A percentile compares a stretch with the other conserved stretches of the same genome.
Conservation (phyloP, 78 protist genomes). For the Dictyostelium purpureum region DNA sequence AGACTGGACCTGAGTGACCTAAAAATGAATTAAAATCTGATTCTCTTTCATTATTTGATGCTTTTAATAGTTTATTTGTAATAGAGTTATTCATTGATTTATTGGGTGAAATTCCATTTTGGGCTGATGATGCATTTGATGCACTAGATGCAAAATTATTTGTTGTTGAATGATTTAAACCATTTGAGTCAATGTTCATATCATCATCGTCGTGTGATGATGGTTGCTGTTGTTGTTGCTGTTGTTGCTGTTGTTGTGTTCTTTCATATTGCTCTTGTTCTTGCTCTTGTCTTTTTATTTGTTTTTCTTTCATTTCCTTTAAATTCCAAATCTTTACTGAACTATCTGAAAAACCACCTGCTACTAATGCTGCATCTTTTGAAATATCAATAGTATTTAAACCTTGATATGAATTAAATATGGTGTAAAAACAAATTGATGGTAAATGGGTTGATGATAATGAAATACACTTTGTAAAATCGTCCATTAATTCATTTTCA, state of each 20-base stretch:
- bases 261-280: background rate
- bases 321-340: constrained; percentile 84
- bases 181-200: no score
- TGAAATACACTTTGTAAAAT: constrained; percentile 73
- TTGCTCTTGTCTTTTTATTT: background rate
- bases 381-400: constrained; percentile 67
- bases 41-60: background rate
- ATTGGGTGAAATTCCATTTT: no score
- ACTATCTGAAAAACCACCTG: constrained; percentile 84
- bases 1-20: constrained; percentile 92
- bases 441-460: constrained; percentile 80
- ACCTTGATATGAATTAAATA: constrained; percentile 82
- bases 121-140: background rate
- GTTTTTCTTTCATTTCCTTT: constrained; percentile 38
- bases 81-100: background rate
- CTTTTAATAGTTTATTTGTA: background rate
- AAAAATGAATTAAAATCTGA: constrained; percentile 46
- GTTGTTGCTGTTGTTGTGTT: background rate
- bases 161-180: no score
- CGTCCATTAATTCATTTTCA: constrained; percentile 63
- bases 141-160: background rate
- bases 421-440: constrained; percentile 87
- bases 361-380: constrained; percentile 51
- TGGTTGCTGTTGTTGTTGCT: background rate
- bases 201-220: no score